Evolutionary conservation across 257 asterid genomes (phyloP).

Genomic region (Primulina huaijiensis): DNA sequence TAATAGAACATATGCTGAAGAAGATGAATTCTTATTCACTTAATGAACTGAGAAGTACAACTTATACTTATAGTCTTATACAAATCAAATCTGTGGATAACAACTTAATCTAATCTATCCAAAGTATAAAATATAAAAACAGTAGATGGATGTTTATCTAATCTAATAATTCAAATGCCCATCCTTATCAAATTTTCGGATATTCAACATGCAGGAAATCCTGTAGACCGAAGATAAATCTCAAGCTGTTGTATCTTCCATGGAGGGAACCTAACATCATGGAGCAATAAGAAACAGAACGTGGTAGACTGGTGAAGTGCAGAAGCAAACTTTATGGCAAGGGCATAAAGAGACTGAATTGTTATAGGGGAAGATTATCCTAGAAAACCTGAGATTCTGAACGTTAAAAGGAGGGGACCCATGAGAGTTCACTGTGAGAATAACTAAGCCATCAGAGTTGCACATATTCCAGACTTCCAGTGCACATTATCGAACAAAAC

Average conservation of each 20-base stretch:
- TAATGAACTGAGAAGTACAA: too few species aligned
- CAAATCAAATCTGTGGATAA: too few species aligned
- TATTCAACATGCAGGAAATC: not conserved
- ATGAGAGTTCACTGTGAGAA: too few species aligned
- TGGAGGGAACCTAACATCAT: not conserved
- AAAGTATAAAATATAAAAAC: too few species aligned
- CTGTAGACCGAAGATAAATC: not conserved
- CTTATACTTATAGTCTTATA: too few species aligned
- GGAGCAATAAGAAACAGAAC: not conserved
- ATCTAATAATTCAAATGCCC: too few species aligned
- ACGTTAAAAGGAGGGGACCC: not conserved
- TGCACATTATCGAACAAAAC: too few species aligned
- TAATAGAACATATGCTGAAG: too few species aligned
- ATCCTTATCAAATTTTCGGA: too few species aligned
- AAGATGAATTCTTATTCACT: too few species aligned
- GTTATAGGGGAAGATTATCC: not conserved
- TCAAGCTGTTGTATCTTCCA: not conserved
- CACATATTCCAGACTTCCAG: not conserved
- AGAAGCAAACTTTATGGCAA: not conserved
- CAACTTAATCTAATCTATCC: too few species aligned
- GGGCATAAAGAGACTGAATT: not conserved
- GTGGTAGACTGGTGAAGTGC: not conserved
- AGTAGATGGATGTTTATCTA: too few species aligned
- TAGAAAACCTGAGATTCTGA: not conserved
- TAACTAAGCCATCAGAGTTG: not conserved